Base-by-base conservation (phyloP, 2,329 filamentous ascomycete species). In the Aspergillus sp. region DNA sequence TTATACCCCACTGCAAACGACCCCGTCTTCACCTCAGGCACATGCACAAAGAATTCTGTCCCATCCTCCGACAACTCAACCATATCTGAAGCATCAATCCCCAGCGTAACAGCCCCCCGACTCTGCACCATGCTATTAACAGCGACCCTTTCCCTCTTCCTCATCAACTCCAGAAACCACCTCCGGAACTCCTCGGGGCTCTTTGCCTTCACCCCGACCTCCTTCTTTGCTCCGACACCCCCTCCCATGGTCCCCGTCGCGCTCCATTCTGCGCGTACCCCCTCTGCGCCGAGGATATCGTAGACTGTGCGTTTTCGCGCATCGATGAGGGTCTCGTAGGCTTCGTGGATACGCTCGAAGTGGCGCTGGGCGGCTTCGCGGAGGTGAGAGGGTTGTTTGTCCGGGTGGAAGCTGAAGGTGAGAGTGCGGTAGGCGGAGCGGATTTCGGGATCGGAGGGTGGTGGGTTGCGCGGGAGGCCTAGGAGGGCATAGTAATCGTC, bases 351-450 rank as follows among this genome's bases (percentile, higher is more conserved):
- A 30, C 56, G 60, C 38, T 54, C 59, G 48, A 71, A 73, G n/a
- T 72, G 64, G 7, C 49, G 54, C 49, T 63, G 53, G 6, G 71
- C 70, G 0, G 63, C 61, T 15, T 68, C 62, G 35, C 60, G 66
- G 30, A 67, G 55, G 37, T 70, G 60, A 33, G 60, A 44, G 4
- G 70, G 70, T 46, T 74, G 71, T 52, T 73, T 73, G 53, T 74
- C 71, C 15, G 71, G 71, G 44, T 74, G 71, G 48, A 74, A 73
- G 52, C 66, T 71, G 20, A 72, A 62, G 7, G 67, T 68, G 47
- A 73, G 54, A 25, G 58, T 67, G 44, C 66, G 67, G 53, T 72
- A 73, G n/a, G 71, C 71, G 37, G 69, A 65, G 22, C 70, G 69
- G 44, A 74, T 69, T 39, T 71, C 62, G 22, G 68, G 52, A 6